These are phyloP conservation scores for Cadophora sp. DNA, from an alignment of 2,329 filamentous ascomycete genomes.

Conservation along the genomic window DNA sequence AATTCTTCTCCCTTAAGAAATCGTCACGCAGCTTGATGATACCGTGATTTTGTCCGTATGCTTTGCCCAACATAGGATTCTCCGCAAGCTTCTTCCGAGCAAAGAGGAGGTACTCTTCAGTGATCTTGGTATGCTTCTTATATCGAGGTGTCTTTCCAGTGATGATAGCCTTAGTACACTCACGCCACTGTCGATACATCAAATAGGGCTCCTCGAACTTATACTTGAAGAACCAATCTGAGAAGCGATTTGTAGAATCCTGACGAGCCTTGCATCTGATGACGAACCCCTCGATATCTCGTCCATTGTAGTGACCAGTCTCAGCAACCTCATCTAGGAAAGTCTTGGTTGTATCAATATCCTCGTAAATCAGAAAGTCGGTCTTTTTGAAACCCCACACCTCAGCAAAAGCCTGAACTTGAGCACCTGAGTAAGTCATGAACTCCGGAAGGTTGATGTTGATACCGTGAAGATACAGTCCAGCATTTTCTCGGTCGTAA, in stretches of 20 bases:
- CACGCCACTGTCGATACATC: slow-evolving; percentile 98
- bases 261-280: slow-evolving; percentile 80
- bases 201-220: slow-evolving; percentile 99
- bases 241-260: slow-evolving; percentile 60
- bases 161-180: slow-evolving; percentile 93
- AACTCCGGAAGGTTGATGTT: slow-evolving; percentile 96
- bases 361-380: slow-evolving; percentile 77
- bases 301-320: slow-evolving; percentile 86
- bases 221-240: slow-evolving; percentile 99
- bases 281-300: slow-evolving; percentile 96
- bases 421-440: slow-evolving; percentile 79
- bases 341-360: slow-evolving; percentile 73
- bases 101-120: slow-evolving; percentile 87
- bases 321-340: slow-evolving; percentile 88
- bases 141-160: slow-evolving; percentile 73
- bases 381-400: slow-evolving; percentile 95
- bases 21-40: slow-evolving; percentile 92
- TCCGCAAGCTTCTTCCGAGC: slow-evolving; percentile 75
- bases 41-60: slow-evolving; percentile 88
- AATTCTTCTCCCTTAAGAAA: slow-evolving; percentile 81
- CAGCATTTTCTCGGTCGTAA: slow-evolving; percentile 82
- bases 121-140: slow-evolving; percentile 89
- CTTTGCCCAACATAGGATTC: slow-evolving; percentile 70
- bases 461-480: slow-evolving; percentile 93
- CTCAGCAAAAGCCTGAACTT: slow-evolving; percentile 90